Conservation (phyloP, 2,329 filamentous ascomycete species). For the Paraphoma chrysanthemicola region DNA sequence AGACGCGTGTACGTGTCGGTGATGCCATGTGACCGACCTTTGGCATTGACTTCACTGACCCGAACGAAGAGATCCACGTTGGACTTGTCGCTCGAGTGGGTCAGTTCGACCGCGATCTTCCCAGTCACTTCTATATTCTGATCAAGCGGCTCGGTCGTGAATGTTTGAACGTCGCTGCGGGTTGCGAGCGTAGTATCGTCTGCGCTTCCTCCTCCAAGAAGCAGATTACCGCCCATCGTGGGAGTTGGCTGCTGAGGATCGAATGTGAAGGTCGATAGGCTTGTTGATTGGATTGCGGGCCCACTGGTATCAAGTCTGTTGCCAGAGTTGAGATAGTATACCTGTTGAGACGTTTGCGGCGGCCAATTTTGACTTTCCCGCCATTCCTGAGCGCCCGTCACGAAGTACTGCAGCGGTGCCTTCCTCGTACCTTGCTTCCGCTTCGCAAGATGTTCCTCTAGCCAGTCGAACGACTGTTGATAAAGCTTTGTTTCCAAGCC, state of each 20-base stretch:
- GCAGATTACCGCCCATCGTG: slow-evolving; percentile 17
- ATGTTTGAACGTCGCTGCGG: slow-evolving; percentile 11
- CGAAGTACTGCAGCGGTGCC: slow-evolving; percentile 16
- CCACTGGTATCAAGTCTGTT: not conserved
- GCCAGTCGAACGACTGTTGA: slow-evolving; percentile 10
- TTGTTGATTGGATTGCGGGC: not conserved
- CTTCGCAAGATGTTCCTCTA: slow-evolving; percentile 12
- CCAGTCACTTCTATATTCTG: slow-evolving; percentile 11
- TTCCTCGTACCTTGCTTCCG: not conserved
- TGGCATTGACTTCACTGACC: slow-evolving; percentile 16
- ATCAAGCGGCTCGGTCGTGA: slow-evolving; percentile 11
- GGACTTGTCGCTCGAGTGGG: slow-evolving; percentile 10
- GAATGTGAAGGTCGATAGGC: slow-evolving; percentile 12
- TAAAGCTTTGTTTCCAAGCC: not conserved
- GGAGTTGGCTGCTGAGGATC: slow-evolving; percentile 18
- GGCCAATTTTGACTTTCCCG: slow-evolving; percentile 8
- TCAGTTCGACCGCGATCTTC: slow-evolving; percentile 4
- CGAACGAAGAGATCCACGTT: slow-evolving; percentile 19
- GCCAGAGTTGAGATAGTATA: slow-evolving; percentile 2
- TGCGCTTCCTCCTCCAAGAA: slow-evolving; percentile 9
- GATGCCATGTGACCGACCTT: slow-evolving; percentile 13
- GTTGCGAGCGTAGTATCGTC: slow-evolving; percentile 13
- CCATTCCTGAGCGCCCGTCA: slow-evolving; percentile 22
- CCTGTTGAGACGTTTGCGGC: slow-evolving; percentile 1
- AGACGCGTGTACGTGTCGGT: slow-evolving; percentile 13